These are phyloP conservation scores for Fusarium pilosicola DNA, from an alignment of 2,329 filamentous ascomycete genomes.

Conservation along the genomic window DNA sequence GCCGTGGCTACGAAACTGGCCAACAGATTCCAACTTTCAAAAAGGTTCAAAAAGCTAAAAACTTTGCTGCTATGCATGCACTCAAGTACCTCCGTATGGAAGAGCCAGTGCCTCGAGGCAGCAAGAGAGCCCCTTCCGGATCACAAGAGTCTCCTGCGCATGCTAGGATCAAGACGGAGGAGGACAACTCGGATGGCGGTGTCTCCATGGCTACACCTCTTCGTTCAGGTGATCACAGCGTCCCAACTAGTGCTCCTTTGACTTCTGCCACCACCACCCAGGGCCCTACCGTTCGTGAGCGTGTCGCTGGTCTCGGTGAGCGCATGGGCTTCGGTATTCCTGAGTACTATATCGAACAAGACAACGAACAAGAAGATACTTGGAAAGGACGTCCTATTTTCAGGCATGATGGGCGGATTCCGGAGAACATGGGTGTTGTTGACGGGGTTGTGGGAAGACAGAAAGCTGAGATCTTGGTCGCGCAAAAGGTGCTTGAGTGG, in stretches of 20 bases:
- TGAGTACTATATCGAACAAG: slow-evolving; percentile 46
- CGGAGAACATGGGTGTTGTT: slow-evolving; percentile 49
- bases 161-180: slow-evolving; percentile 29
- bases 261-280: neutral
- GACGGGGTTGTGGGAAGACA: slow-evolving; percentile 48
- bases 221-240: neutral
- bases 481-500: slow-evolving; percentile 52
- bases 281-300: slow-evolving; percentile 31
- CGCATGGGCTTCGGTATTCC: slow-evolving; percentile 49
- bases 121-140: slow-evolving; percentile 9
- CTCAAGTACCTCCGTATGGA: slow-evolving; percentile 4
- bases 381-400: slow-evolving; percentile 53
- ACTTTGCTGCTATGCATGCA: slow-evolving; percentile 62
- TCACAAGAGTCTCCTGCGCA: slow-evolving; percentile 1
- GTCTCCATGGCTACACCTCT: neutral
- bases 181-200: slow-evolving; percentile 19
- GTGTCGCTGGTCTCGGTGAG: slow-evolving; percentile 48
- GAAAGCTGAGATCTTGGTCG: slow-evolving; percentile 52
- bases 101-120: slow-evolving; percentile 1
- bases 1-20: slow-evolving; percentile 48
- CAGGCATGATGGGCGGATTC: slow-evolving; percentile 44
- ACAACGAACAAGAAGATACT: slow-evolving; percentile 36
- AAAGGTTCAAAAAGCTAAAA: slow-evolving; percentile 63
- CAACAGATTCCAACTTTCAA: slow-evolving; percentile 51
- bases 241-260: neutral